A percentile compares a stretch with the other conserved stretches of the same genome.
Conservation (phyloP, 108 stramenopile genomes). For the Parietichytrium sp. region DNA sequence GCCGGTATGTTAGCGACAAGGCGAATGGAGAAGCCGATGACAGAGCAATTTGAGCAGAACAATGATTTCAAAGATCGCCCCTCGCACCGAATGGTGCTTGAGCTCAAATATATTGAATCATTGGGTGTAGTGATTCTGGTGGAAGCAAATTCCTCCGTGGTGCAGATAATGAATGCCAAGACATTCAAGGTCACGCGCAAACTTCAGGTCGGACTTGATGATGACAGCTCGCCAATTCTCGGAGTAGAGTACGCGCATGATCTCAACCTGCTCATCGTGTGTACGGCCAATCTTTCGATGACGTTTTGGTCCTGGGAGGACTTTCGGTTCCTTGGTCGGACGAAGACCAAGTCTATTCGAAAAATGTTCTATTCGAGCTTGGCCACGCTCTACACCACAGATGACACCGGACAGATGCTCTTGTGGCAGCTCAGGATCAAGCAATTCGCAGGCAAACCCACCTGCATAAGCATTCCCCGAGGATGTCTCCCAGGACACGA, state of each 20-base stretch:
- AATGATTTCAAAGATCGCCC: slow-evolving; percentile 1
- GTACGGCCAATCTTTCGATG: not conserved
- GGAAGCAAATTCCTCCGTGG: not conserved
- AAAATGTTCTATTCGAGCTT: not conserved
- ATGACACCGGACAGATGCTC: not conserved
- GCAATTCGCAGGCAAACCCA: slow-evolving; percentile 2
- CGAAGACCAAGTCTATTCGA: not conserved
- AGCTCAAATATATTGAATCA: not conserved
- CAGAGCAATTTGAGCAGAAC: not conserved
- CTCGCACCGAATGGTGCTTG: not conserved
- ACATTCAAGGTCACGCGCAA: slow-evolving; percentile 16
- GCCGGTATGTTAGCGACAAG: slow-evolving; percentile 28
- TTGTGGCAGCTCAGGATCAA: slow-evolving; percentile 20
- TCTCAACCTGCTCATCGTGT: not conserved
- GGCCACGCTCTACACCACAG: slow-evolving; percentile 16
- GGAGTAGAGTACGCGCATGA: not conserved
- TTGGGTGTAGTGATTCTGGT: not conserved
- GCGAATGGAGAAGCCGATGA: not conserved
- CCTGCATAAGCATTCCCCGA: not conserved
- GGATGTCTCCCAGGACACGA: not conserved
- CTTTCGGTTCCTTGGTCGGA: slow-evolving; percentile 7
- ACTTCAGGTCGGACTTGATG: not conserved
- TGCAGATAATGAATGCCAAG: not conserved
- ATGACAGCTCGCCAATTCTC: not conserved
- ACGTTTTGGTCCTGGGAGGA: slow-evolving; percentile 32